Evolutionary conservation across 305 asterid genomes (phyloP).

Genomic region (Nicotiana rustica): DNA sequence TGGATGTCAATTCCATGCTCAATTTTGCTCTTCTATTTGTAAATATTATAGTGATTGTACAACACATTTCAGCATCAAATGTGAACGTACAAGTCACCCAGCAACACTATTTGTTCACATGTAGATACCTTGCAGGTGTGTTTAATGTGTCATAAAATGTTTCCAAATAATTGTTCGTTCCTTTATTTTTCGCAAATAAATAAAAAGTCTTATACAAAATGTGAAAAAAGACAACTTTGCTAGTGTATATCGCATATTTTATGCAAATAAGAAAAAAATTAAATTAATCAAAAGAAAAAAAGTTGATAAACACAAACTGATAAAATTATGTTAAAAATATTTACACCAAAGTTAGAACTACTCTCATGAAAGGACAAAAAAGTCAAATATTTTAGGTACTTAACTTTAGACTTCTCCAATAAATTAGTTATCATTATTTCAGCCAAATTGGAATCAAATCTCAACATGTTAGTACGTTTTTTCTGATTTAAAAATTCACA

Average conservation of each 20-base stretch:
- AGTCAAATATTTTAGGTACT: constrained; percentile 27
- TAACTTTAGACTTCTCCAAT: not conserved
- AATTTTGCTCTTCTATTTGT: not conserved
- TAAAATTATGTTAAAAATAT: no score
- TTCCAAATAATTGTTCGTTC: not conserved
- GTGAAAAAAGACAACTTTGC: not conserved
- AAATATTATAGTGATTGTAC: not conserved
- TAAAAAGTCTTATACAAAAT: not conserved
- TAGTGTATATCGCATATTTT: no score
- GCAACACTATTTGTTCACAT: not conserved
- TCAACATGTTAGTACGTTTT: not conserved
- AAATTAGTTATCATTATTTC: constrained; percentile 1
- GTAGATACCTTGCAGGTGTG: not conserved
- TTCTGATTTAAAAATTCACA: constrained; percentile 2
- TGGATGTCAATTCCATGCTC: no score
- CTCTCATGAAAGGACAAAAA: not conserved
- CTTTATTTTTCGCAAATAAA: not conserved
- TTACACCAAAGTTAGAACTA: no score
- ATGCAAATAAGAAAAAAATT: no score
- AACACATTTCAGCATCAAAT: not conserved
- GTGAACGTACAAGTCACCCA: not conserved
- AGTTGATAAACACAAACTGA: no score
- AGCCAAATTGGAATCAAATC: not conserved
- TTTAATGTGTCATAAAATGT: not conserved
- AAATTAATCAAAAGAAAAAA: no score